Evolutionary conservation across 108 stramenopile species (phyloP), one percentile per base, ranked within the genome.

Genomic region (Schizochytrium sp.): DNA sequence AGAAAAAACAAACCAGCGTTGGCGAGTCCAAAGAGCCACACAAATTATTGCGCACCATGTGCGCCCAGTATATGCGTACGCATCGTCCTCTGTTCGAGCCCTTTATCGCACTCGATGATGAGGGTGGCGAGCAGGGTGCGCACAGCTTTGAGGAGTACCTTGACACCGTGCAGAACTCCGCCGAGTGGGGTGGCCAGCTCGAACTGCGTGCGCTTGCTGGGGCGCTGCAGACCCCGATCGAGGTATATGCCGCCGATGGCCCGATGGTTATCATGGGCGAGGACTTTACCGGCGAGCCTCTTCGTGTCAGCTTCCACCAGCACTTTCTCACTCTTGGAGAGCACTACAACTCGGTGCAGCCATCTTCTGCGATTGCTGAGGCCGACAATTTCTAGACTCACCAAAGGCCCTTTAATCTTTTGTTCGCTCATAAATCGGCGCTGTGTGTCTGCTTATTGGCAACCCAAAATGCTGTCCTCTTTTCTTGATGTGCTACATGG

Each of bases 151-250:
- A 96, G 6, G 90, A 93, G 51, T 98, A 99, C 93, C 94, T 96
- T 57, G 89, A 92, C 1, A 93, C 91, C 44, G 96, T 99, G 5
- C 91, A 97, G 71, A 89, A 69, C 28, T 94, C 95, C 47, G 93
- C 96, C 8, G 97, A 97, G 72, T 99, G 98, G 98, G 98, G 98
- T 58, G 98, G 98, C 41, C 97, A 99, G 93, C 91, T 98, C 72
- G 98, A 99, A 91, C 92, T 98, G 12, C 92, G 96, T 88, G 97
- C 97, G 4, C 91, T 98, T 60, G 88, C 93, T 55, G 90, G 92
- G 58, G 96, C 92, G n/a, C 89, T 99, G 89, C 58, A 95, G 87
- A 92, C 92, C 57, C 95, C 96, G n/a, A 97, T 99, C 60, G 87
- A 91, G 60, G 96, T 99, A 21, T 97, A 95, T 91, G 93, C 94